Conservation (phyloP, 345 rosid genomes). For the Nephelium lappaceum region DNA sequence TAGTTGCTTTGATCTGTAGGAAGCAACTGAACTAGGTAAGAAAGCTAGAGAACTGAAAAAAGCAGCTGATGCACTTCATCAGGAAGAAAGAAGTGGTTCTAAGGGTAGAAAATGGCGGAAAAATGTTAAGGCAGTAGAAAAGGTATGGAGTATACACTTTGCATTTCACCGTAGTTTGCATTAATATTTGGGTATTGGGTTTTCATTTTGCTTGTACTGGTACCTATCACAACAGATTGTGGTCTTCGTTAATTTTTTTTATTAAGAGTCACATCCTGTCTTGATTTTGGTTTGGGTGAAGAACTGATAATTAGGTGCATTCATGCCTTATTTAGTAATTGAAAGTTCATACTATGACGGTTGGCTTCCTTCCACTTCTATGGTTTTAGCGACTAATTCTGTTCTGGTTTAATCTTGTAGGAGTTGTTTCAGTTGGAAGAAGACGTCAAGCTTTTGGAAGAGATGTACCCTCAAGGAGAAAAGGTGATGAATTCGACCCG, state of each 20-base stretch:
- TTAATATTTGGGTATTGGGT: neutral
- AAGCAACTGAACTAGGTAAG: slow-evolving; percentile 98
- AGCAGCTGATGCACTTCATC: slow-evolving; percentile 93
- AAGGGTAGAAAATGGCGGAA: slow-evolving; percentile 98
- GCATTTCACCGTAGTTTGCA: neutral
- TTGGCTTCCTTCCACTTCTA: neutral
- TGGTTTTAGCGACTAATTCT: slow-evolving; percentile 20
- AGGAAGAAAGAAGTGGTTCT: slow-evolving; percentile 93
- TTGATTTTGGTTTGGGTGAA: neutral
- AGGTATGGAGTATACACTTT: slow-evolving; percentile 44
- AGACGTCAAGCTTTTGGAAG: slow-evolving; percentile 96
- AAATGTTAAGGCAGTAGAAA: slow-evolving; percentile 92
- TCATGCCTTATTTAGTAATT: slow-evolving; percentile 9
- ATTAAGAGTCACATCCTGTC: neutral
- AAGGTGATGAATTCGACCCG: slow-evolving; percentile 49
- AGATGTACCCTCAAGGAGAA: slow-evolving; percentile 99
- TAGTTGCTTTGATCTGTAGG: slow-evolving; percentile 49
- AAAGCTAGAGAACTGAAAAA: slow-evolving; percentile 94
- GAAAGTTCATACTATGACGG: slow-evolving; percentile 3
- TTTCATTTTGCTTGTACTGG: neutral
- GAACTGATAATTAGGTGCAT: neutral
- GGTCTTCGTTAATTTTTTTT: neutral
- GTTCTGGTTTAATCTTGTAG: slow-evolving; percentile 44
- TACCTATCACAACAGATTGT: neutral
- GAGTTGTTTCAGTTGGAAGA: slow-evolving; percentile 94